Evolutionary conservation across 768 basidiomycete genomes (phyloP).

Genomic region (Obba rivulosa): DNA sequence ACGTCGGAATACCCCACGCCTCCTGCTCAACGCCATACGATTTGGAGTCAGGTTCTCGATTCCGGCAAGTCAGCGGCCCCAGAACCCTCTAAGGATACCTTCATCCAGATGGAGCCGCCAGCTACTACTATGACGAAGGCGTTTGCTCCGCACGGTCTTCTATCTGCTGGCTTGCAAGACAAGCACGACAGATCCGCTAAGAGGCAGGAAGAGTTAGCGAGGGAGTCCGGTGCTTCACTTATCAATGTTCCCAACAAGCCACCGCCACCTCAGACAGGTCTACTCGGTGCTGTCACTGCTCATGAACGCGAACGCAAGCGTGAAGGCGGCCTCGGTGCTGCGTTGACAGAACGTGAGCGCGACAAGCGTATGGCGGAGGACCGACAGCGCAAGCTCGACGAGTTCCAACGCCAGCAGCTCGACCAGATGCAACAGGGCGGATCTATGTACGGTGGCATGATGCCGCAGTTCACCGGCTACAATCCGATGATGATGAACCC

Average conservation of each 20-base stretch:
- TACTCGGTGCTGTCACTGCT: conserved; percentile 92
- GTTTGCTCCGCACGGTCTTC: conserved; percentile 89
- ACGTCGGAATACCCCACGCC: not conserved
- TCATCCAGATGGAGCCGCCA: conserved; percentile 70
- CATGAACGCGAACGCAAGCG: conserved; percentile 93
- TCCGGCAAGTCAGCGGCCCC: conserved; percentile 32
- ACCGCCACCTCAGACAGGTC: conserved; percentile 89
- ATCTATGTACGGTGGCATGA: conserved; percentile 57
- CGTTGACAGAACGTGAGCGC: conserved; percentile 91
- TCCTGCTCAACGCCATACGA: conserved; percentile 47
- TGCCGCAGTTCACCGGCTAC: conserved; percentile 36
- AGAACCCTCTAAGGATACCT: conserved; percentile 38
- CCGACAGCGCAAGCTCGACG: conserved; percentile 88
- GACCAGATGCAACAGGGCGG: conserved; percentile 85
- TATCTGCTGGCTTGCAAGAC: conserved; percentile 93
- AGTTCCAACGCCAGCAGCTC: conserved; percentile 81
- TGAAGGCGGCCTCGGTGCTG: conserved; percentile 92
- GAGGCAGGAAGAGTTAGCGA: conserved; percentile 87
- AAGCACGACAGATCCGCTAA: conserved; percentile 95
- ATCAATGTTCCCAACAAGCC: conserved; percentile 96
- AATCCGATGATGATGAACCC: conserved; percentile 74
- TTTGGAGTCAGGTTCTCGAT: conserved; percentile 91
- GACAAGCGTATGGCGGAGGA: conserved; percentile 91
- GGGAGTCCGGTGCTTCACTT: conserved; percentile 86
- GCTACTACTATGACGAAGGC: conserved; percentile 84